Percentiles rank a stretch among this genome's conserved stretches.
Evolutionary conservation across 805 yeast genomes (phyloP).

Genomic region (Teunomyces funiuensis): DNA sequence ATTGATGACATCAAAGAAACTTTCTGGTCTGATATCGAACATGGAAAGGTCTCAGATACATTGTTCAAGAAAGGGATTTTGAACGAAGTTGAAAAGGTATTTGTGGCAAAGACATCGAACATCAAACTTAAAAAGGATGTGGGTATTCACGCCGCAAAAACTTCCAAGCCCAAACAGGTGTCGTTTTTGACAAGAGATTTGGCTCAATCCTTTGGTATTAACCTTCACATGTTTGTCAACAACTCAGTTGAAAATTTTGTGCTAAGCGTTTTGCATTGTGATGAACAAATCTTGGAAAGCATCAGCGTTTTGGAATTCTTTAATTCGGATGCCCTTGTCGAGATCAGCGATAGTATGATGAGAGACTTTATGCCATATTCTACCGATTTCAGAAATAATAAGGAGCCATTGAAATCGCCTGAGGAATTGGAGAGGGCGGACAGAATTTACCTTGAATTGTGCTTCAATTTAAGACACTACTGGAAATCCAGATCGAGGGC

Average conservation of each 20-base stretch:
- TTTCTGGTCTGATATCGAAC: constrained; percentile 75
- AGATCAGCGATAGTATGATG: constrained; percentile 68
- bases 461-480: constrained; percentile 80
- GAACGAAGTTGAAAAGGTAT: constrained; percentile 78
- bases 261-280: constrained; percentile 71
- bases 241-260: constrained; percentile 66
- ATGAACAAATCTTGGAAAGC: constrained; percentile 65
- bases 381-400: constrained; percentile 58
- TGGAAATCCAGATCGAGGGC: constrained; percentile 94
- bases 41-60: constrained; percentile 58
- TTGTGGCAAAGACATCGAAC: constrained; percentile 72
- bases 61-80: constrained; percentile 76
- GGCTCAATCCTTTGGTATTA: constrained; percentile 94
- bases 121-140: constrained; percentile 36
- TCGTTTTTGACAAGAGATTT: constrained; percentile 78
- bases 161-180: constrained; percentile 43
- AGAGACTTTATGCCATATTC: constrained; percentile 80
- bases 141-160: constrained; percentile 5
- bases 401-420: constrained; percentile 61
- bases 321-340: constrained; percentile 69
- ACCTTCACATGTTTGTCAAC: constrained; percentile 73
- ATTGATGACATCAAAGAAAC: constrained; percentile 81
- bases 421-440: constrained; percentile 83
- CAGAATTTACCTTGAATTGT: constrained; percentile 75
- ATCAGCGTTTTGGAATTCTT: constrained; percentile 82